Percentiles rank a stretch among this genome's conserved stretches.
Conservation (phyloP, 148 eudicot species). For the Talinum fruticosum region DNA sequence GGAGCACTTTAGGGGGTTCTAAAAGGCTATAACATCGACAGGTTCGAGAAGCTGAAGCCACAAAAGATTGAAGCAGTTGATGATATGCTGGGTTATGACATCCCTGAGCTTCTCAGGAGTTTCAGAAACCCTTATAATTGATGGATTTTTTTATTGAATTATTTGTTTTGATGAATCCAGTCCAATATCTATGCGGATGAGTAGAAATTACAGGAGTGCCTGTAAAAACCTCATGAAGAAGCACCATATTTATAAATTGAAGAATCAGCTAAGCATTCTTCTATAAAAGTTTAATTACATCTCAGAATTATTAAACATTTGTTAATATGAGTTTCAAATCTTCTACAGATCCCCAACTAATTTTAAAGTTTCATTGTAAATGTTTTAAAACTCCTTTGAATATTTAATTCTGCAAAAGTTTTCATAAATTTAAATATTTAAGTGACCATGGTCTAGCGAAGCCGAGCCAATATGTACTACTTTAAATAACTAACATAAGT, state of each 20-base stretch:
- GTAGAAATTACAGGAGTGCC: not conserved
- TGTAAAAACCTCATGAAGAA: not conserved
- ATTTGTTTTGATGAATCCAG: not conserved
- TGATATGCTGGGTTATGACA: constrained; percentile 81
- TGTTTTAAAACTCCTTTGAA: too few relatives aligned
- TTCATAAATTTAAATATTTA: too few relatives aligned
- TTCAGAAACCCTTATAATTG: constrained; percentile 75
- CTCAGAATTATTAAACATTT: not conserved
- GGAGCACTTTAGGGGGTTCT: constrained; percentile 64
- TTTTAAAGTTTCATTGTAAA: too few relatives aligned
- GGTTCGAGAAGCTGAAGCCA: constrained; percentile 68
- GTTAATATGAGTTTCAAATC: not conserved
- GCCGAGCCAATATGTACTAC: too few relatives aligned
- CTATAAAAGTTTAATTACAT: not conserved
- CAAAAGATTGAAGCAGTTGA: constrained; percentile 73
- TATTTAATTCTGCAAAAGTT: too few relatives aligned
- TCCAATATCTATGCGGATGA: not conserved
- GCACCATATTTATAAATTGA: not conserved
- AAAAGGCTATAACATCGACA: constrained; percentile 60
- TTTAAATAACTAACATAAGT: too few relatives aligned
- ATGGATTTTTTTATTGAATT: not conserved
- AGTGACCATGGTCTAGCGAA: too few relatives aligned
- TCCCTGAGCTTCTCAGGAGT: constrained; percentile 69
- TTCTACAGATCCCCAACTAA: not conserved
- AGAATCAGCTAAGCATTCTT: not conserved